A percentile compares a stretch with the other conserved stretches of the same genome.
Evolutionary conservation across 495 filamentous ascomycete species (phyloP).

Genomic region (Penicillium soppii): DNA sequence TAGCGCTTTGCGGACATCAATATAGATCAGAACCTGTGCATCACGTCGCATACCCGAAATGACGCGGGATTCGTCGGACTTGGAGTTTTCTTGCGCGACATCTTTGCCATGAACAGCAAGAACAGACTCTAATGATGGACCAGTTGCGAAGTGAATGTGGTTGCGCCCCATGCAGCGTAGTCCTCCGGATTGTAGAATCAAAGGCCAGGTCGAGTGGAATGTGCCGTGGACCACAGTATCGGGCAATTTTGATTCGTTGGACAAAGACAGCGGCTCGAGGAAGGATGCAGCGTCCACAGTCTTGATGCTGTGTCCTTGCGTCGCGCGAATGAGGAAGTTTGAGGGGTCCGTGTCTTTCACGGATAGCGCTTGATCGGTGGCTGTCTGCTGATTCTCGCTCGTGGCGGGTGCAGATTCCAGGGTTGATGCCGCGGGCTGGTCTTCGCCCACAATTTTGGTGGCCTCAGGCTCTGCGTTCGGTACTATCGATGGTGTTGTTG

Average conservation of each 20-base stretch:
- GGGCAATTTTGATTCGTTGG: slow-evolving; percentile 52
- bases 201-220: slow-evolving; percentile 69
- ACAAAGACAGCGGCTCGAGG: slow-evolving; percentile 60
- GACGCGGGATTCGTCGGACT: slow-evolving; percentile 41
- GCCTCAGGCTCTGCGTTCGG: slow-evolving; percentile 16
- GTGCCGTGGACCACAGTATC: slow-evolving; percentile 81
- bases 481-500: slow-evolving; percentile 9
- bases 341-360: slow-evolving; percentile 47
- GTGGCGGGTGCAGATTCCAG: slow-evolving; percentile 14
- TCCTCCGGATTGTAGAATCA: slow-evolving; percentile 71
- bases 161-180: slow-evolving; percentile 76
- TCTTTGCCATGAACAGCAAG: slow-evolving; percentile 21
- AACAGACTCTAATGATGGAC: slow-evolving; percentile 49
- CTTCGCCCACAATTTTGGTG: background rate
- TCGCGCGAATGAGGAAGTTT: slow-evolving; percentile 87
- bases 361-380: slow-evolving; percentile 31
- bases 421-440: slow-evolving; percentile 10
- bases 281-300: slow-evolving; percentile 66
- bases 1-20: slow-evolving; percentile 69
- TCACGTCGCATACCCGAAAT: slow-evolving; percentile 84
- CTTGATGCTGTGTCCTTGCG: slow-evolving; percentile 76
- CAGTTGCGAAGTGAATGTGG: slow-evolving; percentile 84
- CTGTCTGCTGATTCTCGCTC: slow-evolving; percentile 24
- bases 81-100: slow-evolving; percentile 6
- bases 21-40: slow-evolving; percentile 75